Percentiles rank a stretch among this genome's conserved stretches.
These are phyloP conservation scores for Wallacemonas collosoma DNA, from an alignment of 208 protist genomes.

Conservation along the genomic window DNA sequence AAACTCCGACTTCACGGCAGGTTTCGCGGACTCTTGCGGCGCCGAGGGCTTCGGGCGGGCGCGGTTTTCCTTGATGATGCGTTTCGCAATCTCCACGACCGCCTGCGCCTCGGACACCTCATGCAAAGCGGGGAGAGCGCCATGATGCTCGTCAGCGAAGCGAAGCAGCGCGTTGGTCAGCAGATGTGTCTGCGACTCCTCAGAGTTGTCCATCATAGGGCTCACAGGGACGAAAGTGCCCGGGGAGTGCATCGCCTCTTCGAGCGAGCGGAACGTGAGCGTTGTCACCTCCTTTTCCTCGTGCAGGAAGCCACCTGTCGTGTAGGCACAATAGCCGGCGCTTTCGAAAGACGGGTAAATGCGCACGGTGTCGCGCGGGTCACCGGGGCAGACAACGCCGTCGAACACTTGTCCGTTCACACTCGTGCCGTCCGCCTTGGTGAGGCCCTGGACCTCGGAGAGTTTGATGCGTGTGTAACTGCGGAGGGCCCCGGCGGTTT, in stretches of 20 bases:
- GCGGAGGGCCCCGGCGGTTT: slow-evolving; percentile 75
- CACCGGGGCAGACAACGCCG: slow-evolving; percentile 73
- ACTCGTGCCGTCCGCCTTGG: slow-evolving; percentile 57
- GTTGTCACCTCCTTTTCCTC: slow-evolving; percentile 74
- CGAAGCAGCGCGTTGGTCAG: slow-evolving; percentile 58
- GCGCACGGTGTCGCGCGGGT: slow-evolving; percentile 79
- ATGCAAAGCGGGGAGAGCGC: slow-evolving; percentile 68
- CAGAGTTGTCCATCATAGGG: slow-evolving; percentile 86
- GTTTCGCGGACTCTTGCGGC: not conserved
- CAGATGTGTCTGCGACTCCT: slow-evolving; percentile 78
- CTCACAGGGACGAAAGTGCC: slow-evolving; percentile 76
- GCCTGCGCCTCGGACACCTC: slow-evolving; percentile 52
- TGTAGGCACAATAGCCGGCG: slow-evolving; percentile 70
- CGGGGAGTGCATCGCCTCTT: slow-evolving; percentile 53
- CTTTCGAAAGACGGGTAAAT: slow-evolving; percentile 84
- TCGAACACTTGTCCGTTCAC: slow-evolving; percentile 70
- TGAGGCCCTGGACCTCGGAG: slow-evolving; percentile 75
- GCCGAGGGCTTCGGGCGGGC: slow-evolving; percentile 22
- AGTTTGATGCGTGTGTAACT: slow-evolving; percentile 90
- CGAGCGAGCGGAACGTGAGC: slow-evolving; percentile 62
- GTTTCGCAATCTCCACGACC: slow-evolving; percentile 57
- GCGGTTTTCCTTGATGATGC: slow-evolving; percentile 61
- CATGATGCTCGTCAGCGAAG: slow-evolving; percentile 66
- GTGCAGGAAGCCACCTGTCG: slow-evolving; percentile 85
- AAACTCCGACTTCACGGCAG: slow-evolving; percentile 62